A percentile compares a stretch with the other conserved stretches of the same genome.
Evolutionary conservation across 108 stramenopile species (phyloP).

Genomic region (Ochromonas danica): DNA sequence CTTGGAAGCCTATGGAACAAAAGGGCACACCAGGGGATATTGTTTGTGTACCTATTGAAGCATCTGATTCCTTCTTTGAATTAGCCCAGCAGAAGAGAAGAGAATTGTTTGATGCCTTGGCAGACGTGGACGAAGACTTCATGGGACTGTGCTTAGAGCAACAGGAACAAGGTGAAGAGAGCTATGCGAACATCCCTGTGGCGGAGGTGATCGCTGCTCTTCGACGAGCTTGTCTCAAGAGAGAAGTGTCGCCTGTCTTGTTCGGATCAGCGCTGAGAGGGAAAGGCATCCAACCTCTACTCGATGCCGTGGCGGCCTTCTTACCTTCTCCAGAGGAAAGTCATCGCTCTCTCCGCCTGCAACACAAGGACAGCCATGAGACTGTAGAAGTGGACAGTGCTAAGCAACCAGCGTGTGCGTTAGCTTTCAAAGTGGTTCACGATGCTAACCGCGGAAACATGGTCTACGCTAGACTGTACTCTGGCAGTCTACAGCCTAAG

Average conservation of each 20-base stretch:
- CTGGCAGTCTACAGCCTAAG: conserved; percentile 84
- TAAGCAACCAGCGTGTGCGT: conserved; percentile 52
- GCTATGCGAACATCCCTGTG: background rate
- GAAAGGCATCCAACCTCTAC: conserved; percentile 56
- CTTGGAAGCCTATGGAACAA: background rate
- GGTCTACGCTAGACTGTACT: conserved; percentile 93
- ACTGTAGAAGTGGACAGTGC: background rate
- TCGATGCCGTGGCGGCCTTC: background rate
- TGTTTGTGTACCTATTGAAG: background rate
- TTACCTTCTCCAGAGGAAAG: conserved; percentile 12
- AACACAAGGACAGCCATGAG: no score
- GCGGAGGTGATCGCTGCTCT: background rate
- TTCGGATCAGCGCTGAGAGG: conserved; percentile 68
- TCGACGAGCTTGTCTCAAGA: background rate
- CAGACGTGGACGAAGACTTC: conserved; percentile 3
- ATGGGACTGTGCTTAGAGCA: conserved; percentile 22
- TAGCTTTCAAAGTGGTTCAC: conserved; percentile 96
- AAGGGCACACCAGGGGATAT: background rate
- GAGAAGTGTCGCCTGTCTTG: background rate
- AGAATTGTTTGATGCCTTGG: background rate
- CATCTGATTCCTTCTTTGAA: background rate
- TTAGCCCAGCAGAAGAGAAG: background rate
- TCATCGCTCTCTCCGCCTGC: background rate
- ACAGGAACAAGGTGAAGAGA: background rate
- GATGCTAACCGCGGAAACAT: conserved; percentile 91